Evolutionary conservation across 1,139 yeast species (phyloP), one percentile per base, ranked within the genome.

Genomic region (Yamadazyma siamensis): DNA sequence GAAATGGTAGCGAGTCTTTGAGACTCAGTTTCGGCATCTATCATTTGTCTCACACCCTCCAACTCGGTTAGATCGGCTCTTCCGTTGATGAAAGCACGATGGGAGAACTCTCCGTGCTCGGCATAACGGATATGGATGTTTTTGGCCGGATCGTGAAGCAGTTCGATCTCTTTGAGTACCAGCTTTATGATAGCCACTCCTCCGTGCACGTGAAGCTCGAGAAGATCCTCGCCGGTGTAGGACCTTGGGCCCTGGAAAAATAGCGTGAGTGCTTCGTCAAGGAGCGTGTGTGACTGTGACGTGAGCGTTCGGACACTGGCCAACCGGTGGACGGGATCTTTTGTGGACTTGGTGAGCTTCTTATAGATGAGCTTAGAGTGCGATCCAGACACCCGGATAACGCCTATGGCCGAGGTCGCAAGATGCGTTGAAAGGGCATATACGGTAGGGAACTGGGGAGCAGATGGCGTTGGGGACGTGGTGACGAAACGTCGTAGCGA

Each of bases 11-110:
- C 79, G 2, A 74, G 54, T 36, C 97, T 69, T 50, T 94, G 96
- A 7, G 78, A 59, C 53, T 91, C 98, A 0, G 98, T 91, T 49
- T 91, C 97, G 0, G 98, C 96, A 47, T 89, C 91, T 26, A 94
- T 87, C 56, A 89, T 62, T 33, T 86, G 95, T 38, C 91, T 68
- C 7, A 91, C 77, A 0, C 96, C 96, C 57, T 91, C 99, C 6
- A 87, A 75, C 49, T 89, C 89, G 0, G 96, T 87, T 39, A 94
- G 53, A 46, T 75, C 80, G 36, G 71, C 66, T 34, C 80, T 61
- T 2, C 86, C 82, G 52, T 85, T 85, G 32, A 76, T 58, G 47
- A 84, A 86, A 0, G 96, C 96, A 25, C 95, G 68, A 43, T 67
- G 70, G 0, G 96, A 83, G 49, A 94, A 94, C 55, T 94, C 98